These are phyloP conservation scores for Solanum clarkiae DNA, from an alignment of 257 asterid genomes.

Conservation along the genomic window DNA sequence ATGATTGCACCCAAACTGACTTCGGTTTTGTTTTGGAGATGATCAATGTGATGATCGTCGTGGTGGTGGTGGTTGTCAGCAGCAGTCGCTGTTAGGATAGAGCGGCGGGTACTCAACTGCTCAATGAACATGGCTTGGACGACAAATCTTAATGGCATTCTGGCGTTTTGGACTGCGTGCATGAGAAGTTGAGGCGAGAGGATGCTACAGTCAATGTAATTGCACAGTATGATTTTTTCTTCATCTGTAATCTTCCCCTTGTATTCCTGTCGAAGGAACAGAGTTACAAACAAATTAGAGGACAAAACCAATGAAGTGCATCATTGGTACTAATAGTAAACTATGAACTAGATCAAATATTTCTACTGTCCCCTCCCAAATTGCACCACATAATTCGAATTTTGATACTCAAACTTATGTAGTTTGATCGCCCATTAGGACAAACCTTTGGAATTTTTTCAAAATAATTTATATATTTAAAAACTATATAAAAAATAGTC, in stretches of 20 bases:
- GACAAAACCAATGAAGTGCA: neutral
- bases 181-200: slow-evolving; percentile 50
- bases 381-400: neutral
- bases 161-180: slow-evolving; percentile 83
- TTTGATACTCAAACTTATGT: neutral
- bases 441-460: too few species aligned
- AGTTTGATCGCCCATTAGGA: too few species aligned
- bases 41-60: neutral
- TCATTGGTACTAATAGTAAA: neutral
- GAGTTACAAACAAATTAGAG: neutral
- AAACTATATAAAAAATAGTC: too few species aligned
- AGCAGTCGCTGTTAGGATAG: slow-evolving; percentile 36
- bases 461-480: too few species aligned
- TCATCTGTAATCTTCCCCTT: slow-evolving; percentile 33
- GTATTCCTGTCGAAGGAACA: slow-evolving; percentile 30
- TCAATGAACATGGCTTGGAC: slow-evolving; percentile 96
- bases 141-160: slow-evolving; percentile 72
- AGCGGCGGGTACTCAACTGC: slow-evolving; percentile 76
- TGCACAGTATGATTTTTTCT: slow-evolving; percentile 51
- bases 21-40: neutral
- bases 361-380: neutral
- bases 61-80: slow-evolving; percentile 14
- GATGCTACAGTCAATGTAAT: slow-evolving; percentile 61
- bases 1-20: slow-evolving; percentile 55
- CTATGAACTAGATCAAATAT: neutral